Evolutionary conservation across 83 land plant species (phyloP).

Genomic region (Thuja plicata): DNA sequence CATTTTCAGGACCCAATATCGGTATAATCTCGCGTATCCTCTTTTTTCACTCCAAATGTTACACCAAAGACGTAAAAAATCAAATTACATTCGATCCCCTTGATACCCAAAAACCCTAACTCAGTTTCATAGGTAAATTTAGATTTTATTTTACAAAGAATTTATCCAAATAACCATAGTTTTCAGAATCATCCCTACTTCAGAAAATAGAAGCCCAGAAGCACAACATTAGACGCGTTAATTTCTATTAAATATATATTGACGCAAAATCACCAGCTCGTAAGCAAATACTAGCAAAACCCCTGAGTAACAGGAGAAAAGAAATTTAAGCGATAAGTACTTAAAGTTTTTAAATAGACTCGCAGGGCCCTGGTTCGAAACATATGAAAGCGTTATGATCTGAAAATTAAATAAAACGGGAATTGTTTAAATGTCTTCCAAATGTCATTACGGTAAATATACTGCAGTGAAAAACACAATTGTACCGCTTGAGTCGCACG

Average conservation of each 20-base stretch:
- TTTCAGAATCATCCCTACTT: not conserved
- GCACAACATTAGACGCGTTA: not conserved
- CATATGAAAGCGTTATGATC: not conserved
- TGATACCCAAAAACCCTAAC: not conserved
- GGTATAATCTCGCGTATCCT: too few relatives aligned
- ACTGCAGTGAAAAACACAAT: not conserved
- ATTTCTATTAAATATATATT: too few relatives aligned
- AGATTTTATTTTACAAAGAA: not conserved
- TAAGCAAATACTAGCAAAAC: not conserved
- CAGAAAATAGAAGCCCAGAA: not conserved
- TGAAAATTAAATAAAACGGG: not conserved
- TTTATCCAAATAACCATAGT: not conserved
- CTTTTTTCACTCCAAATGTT: not conserved
- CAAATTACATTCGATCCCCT: not conserved
- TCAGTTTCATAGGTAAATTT: not conserved
- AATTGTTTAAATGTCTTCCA: not conserved
- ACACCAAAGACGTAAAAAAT: not conserved
- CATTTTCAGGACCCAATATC: not conserved
- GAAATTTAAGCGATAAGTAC: not conserved
- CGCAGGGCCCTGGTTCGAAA: not conserved
- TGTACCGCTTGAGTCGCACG: slow-evolving; percentile 42
- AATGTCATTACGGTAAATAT: not conserved
- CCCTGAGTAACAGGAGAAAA: not conserved
- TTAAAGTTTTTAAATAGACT: not conserved
- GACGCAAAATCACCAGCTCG: not conserved